Evolutionary conservation across 257 asterid genomes (phyloP), one percentile per base, ranked within the genome.

Genomic region (Jacaranda copaia): DNA sequence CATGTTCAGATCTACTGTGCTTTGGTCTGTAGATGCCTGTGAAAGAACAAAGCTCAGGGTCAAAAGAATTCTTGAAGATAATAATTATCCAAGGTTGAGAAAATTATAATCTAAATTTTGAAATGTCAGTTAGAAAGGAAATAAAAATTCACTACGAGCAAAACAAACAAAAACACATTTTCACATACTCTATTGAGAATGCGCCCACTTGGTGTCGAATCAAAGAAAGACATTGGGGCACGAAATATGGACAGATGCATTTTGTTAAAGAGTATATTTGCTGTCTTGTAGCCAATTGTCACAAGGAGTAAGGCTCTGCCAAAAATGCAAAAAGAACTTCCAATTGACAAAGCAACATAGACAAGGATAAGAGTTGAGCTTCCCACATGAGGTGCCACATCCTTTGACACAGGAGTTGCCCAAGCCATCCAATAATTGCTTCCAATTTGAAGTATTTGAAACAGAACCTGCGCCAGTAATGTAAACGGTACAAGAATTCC

Each of bases 381-480:
- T 9, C 81, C 82, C 58, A 94, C 98, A 1, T 81, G 92, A 75
- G 97, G 82, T 7, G 86, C 67, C 6, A 74, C 89, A 76, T 79
- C 90, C 79, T 83, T 71, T 0, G 98, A 92, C 45, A 94, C 92
- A 0, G 98, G 98, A 45, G 98, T 92, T 52, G 99, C 99, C 97
- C 95, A 94, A 43, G 98, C 93, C 99, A 94, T 94, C 99, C 97
- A 94, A 68, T 92, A 94, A 79, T 92, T 94, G 94, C 99, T 94
- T 60, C 93, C 95, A 35, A 94, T 91, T 82, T 94, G 98, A 81
- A 94, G 89, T 38, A 75, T 14, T 74, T 92, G 95, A 79, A 92
- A 91, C 56, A 90, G 18, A 64, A 83, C 35, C 73, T 92, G 98
- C 45, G 93, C 89, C 65, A 92, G 76, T 73, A 94, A 64, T 62